phyloP scores from a whole-genome alignment of 2,329 filamentous ascomycete genomes.

The Cercospora zeina region DNA sequence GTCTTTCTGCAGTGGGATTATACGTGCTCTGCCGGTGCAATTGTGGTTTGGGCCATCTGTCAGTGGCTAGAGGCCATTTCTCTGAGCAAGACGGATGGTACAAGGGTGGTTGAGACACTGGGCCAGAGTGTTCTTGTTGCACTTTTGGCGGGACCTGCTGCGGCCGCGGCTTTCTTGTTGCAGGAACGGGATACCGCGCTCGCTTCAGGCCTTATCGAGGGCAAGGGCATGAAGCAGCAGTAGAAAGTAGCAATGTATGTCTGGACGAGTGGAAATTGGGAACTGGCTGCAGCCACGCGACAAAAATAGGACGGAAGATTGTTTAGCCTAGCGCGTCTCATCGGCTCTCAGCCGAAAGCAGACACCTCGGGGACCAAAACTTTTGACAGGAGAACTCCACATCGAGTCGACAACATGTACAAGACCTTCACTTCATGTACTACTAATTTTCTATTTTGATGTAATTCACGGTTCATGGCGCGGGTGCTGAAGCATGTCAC shows the following conservation, averaged over 20 bases:
- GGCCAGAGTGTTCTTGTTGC: constrained; percentile 21
- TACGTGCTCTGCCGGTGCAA: constrained; percentile 25
- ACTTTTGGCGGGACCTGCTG: constrained; percentile 28
- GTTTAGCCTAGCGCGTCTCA: constrained; percentile 6
- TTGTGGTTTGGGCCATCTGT: constrained; percentile 27
- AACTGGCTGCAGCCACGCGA: not conserved
- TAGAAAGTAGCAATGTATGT: not conserved
- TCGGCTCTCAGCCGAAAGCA: constrained; percentile 8
- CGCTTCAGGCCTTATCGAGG: constrained; percentile 6
- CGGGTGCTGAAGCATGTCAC: constrained; percentile 20
- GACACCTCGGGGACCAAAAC: constrained; percentile 9
- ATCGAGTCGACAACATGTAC: constrained; percentile 9
- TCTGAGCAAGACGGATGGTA: constrained; percentile 3
- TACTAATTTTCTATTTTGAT: constrained; percentile 7
- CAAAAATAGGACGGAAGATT: constrained; percentile 5
- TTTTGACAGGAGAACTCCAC: constrained; percentile 19
- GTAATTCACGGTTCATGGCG: constrained; percentile 15
- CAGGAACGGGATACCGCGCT: constrained; percentile 27
- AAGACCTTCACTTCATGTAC: constrained; percentile 11
- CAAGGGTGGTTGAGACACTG: constrained; percentile 10
- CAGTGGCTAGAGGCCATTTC: constrained; percentile 24
- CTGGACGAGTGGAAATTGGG: not conserved
- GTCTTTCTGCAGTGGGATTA: constrained; percentile 34
- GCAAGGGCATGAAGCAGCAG: constrained; percentile 11
- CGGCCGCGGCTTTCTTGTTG: constrained; percentile 31